Evolutionary conservation across 2,329 filamentous ascomycete genomes (phyloP).

Genomic region (Gnomoniopsis sp.): DNA sequence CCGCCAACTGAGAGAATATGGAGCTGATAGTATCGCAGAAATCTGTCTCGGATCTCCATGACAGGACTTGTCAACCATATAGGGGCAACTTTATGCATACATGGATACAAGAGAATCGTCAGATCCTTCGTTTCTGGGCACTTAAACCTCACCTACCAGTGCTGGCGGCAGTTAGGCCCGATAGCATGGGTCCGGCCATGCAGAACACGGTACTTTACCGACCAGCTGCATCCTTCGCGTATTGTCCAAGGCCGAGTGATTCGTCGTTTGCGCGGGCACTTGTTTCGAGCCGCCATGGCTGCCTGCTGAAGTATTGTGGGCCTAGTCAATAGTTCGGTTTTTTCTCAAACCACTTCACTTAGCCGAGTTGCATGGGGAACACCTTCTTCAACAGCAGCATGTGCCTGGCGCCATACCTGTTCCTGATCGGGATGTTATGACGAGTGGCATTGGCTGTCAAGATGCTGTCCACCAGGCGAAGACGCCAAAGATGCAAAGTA

Average conservation of each 20-base stretch:
- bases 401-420: conserved; percentile 10
- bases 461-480: background rate
- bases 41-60: too few species aligned
- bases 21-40: too few species aligned
- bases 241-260: conserved; percentile 1
- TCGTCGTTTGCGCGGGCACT: background rate
- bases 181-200: background rate
- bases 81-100: background rate
- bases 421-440: conserved; percentile 4
- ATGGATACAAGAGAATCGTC: too few species aligned
- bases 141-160: background rate
- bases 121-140: background rate
- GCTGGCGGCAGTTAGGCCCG: conserved; percentile 3
- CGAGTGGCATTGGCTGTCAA: background rate
- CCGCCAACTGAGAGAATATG: too few species aligned
- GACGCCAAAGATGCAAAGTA: background rate
- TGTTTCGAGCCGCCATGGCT: background rate
- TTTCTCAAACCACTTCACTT: background rate
- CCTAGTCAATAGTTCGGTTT: background rate
- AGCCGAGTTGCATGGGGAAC: background rate
- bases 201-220: background rate
- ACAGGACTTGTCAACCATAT: background rate
- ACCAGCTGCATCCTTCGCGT: conserved; percentile 1
- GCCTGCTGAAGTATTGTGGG: background rate
- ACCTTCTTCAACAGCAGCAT: background rate